Evolutionary conservation across 2,329 filamentous ascomycete species (phyloP), one percentile per base, ranked within the genome.

Genomic region (Saccharata proteae): DNA sequence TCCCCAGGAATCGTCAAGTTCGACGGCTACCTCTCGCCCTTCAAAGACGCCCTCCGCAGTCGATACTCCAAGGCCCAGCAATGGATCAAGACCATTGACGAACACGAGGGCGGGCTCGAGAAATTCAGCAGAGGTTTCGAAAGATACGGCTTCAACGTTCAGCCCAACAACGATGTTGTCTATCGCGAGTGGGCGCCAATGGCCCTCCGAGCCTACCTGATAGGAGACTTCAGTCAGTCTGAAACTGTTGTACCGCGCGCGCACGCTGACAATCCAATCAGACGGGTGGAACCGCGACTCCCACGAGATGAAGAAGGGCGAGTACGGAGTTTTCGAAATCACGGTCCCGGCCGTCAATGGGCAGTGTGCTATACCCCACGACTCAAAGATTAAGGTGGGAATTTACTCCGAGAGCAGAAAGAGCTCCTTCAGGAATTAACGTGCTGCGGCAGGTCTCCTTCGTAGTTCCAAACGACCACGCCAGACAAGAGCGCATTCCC

Each of bases 171-270:
- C 54, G 85, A 86, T 55, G 84, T 98, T 43, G 66, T 69, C 36
- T 98, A 98, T 58, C 73, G 84, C 44, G 90, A 98, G 69, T 98
- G 90, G 90, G 90, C 90, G 1, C 86, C 90, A 16, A 92, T 85
- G 63, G 88, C 85, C 32, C 65, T 74, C 23, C 69, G 80, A 48
- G 90, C 90, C 29, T 85, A 77, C 52, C 69, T 98, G 31, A 79
- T 93, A 45, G 90, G 90, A 39, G 90, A 96, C 45, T 98, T 96
- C 67, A 98, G 80, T 86, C 64, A 43, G 76, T 52, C 34, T n/a
- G 6, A 31, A 18, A n/a, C 4, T n/a, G n/a, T n/a, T n/a, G n/a
- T n/a, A n/a, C n/a, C n/a, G n/a, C n/a, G n/a, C n/a, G n/a, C n/a
- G n/a, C 5, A 11, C 4, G 24, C 29, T 38, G 29, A 40, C 23